A percentile compares a stretch with the other conserved stretches of the same genome.
Conservation (phyloP, 176 grass and related monocot species). For the Canna indica region DNA sequence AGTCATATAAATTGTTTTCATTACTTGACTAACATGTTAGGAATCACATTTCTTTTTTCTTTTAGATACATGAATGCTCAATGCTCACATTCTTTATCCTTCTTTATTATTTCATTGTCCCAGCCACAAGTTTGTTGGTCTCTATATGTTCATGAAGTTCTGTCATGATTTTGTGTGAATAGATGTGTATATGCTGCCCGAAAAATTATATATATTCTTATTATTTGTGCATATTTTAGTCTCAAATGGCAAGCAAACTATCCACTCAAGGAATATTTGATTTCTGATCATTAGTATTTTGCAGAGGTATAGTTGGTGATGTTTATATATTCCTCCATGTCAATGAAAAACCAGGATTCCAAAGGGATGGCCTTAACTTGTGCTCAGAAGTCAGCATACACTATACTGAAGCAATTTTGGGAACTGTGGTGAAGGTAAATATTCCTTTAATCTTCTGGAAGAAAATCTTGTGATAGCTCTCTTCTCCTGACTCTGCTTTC, state of each 20-base stretch:
- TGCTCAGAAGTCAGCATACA: conserved; percentile 55
- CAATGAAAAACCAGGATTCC: conserved; percentile 61
- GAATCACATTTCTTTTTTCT: not conserved
- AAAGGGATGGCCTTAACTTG: conserved; percentile 66
- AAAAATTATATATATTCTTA: not conserved
- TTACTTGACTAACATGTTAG: not conserved
- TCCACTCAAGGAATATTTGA: not conserved
- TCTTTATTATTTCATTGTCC: not conserved
- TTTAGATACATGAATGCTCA: not conserved
- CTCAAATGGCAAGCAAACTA: not conserved
- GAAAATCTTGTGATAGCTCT: not conserved
- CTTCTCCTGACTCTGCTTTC: not conserved
- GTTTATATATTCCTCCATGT: conserved; percentile 63
- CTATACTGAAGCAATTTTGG: conserved; percentile 82
- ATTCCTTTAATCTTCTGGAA: conserved; percentile 19
- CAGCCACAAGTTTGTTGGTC: too few species aligned
- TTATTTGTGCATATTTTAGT: not conserved
- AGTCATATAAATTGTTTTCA: not conserved
- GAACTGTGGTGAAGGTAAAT: conserved; percentile 68
- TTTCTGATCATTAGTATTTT: conserved; percentile 4
- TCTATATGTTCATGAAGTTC: not conserved
- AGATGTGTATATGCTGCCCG: not conserved
- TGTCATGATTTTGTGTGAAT: not conserved
- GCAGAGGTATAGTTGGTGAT: conserved; percentile 56
- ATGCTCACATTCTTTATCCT: not conserved